A percentile compares a stretch with the other conserved stretches of the same genome.
Evolutionary conservation across 495 filamentous ascomycete species (phyloP).

Genomic region (Penicillium malachiteum): DNA sequence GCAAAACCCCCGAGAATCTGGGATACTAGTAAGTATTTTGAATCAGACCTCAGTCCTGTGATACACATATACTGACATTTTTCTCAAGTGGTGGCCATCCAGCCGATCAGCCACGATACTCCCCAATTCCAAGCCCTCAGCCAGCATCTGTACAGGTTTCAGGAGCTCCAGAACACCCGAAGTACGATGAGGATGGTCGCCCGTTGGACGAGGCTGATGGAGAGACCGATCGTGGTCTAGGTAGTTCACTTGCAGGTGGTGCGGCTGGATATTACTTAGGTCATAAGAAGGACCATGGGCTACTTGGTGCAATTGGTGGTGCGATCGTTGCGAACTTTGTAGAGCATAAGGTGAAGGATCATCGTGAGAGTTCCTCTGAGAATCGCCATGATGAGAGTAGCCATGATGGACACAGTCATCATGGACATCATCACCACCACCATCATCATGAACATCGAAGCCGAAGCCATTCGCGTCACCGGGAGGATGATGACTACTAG

Average conservation of each 20-base stretch:
- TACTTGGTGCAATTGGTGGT: conserved; percentile 50
- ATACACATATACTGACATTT: not conserved
- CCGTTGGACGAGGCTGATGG: conserved; percentile 12
- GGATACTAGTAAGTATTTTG: conserved; percentile 38
- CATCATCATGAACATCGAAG: conserved; percentile 17
- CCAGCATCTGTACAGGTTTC: conserved; percentile 23
- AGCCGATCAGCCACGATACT: conserved; percentile 18
- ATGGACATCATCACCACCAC: conserved; percentile 16
- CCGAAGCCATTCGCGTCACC: conserved; percentile 19
- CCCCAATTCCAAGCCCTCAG: conserved; percentile 17
- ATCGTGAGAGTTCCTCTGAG: conserved; percentile 8
- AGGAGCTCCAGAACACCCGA: conserved; percentile 10
- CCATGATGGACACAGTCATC: conserved; percentile 16
- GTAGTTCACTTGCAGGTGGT: conserved; percentile 44
- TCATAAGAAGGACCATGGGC: conserved; percentile 46
- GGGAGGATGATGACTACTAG: conserved; percentile 12
- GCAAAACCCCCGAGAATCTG: conserved; percentile 31
- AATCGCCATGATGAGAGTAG: conserved; percentile 11
- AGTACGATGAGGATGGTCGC: not conserved
- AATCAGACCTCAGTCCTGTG: not conserved
- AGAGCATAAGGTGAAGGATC: conserved; percentile 40
- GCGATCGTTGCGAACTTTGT: conserved; percentile 49
- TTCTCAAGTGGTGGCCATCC: conserved; percentile 15
- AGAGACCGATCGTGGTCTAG: conserved; percentile 44
- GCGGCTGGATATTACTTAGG: conserved; percentile 48